Base-by-base conservation (phyloP, 108 stramenopile genomes). In the Parmales sp. region DNA sequence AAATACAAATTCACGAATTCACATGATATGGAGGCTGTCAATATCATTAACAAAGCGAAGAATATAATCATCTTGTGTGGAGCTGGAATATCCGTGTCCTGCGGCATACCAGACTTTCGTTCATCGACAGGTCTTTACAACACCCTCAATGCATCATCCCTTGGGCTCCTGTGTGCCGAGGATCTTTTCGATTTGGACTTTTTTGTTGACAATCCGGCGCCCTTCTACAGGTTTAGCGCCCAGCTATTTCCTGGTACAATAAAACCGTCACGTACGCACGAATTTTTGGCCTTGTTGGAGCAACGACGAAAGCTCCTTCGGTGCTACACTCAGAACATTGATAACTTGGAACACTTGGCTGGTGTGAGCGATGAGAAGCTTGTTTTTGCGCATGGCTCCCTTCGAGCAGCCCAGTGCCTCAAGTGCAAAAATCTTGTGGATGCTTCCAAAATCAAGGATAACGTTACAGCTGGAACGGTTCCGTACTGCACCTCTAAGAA, bases 61-160 rank as follows among this genome's bases (percentile, higher is more conserved):
- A 81, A 81, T 37, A 70, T 78, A 38, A 39, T 76, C 18, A 51
- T 79, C 0, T 41, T 79, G 50, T 75, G 75, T 48, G 34, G 49
- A 0, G 86, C 88, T 20, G 88, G 88, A 19, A 70, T 85, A 3
- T 70, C 78, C 23, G 88, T 89, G 46, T 83, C 84, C 41, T 89
- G 90, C 5, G 93, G 95, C 20, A 94, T 97, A 48, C 95, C 95
- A 1, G 95, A 97, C 72, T 97, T 97, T 74, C 78, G 95, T 19
- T 84, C 88, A 2, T 86, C 87, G 0, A 87, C 90, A 18, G 93
- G 93, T 1, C 69, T 95, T 31, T 81, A 81, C 45, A 37, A 45
- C 43, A 64, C 66, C 46, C 51, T 81, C 4, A 36, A 66, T 49
- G 36, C 69, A 41, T 76, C 49, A 43, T 43, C 50, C 63, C n/a